Conservation (phyloP, 2,329 filamentous ascomycete genomes). For the Mycosphaerelloides madeirae region DNA sequence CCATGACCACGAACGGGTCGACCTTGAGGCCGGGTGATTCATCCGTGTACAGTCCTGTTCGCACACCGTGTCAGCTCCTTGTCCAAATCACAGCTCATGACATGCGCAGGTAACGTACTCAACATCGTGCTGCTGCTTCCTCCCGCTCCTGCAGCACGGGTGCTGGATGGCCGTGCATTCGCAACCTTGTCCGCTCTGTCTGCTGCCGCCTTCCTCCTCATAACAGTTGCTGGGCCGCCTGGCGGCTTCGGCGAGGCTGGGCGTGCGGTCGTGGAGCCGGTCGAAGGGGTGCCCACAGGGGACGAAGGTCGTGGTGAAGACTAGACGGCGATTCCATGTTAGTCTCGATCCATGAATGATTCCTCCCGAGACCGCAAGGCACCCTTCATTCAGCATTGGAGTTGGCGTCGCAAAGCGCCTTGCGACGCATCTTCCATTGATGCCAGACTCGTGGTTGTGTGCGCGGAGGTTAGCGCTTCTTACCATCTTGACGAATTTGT, state of each 20-base stretch:
- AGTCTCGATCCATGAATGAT: too few species aligned
- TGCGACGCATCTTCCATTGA: too few species aligned
- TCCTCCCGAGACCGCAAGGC: too few species aligned
- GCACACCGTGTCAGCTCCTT: conserved; percentile 16
- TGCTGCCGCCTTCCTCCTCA: conserved; percentile 89
- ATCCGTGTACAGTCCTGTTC: conserved; percentile 87
- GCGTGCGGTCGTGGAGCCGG: conserved; percentile 67
- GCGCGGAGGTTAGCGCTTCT: too few species aligned
- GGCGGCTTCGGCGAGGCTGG: conserved; percentile 83
- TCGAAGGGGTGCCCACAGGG: conserved; percentile 49
- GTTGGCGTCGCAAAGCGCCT: too few species aligned
- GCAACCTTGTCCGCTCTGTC: conserved; percentile 97
- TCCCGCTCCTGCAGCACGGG: conserved; percentile 85
- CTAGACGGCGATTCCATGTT: conserved; percentile 13
- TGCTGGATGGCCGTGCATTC: conserved; percentile 88
- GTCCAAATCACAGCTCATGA: conserved; percentile 12
- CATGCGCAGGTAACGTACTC: conserved; percentile 55
- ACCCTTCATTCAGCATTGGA: too few species aligned
- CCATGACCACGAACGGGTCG: conserved; percentile 93
- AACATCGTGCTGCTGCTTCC: conserved; percentile 98
- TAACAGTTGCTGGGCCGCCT: conserved; percentile 89
- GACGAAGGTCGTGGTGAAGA: conserved; percentile 34
- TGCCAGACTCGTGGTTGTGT: too few species aligned
- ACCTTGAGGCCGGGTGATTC: conserved; percentile 97
- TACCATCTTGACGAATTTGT: too few species aligned